Base-by-base conservation (phyloP, 805 yeast species). In the Schizosaccharomyces lindneri region DNA sequence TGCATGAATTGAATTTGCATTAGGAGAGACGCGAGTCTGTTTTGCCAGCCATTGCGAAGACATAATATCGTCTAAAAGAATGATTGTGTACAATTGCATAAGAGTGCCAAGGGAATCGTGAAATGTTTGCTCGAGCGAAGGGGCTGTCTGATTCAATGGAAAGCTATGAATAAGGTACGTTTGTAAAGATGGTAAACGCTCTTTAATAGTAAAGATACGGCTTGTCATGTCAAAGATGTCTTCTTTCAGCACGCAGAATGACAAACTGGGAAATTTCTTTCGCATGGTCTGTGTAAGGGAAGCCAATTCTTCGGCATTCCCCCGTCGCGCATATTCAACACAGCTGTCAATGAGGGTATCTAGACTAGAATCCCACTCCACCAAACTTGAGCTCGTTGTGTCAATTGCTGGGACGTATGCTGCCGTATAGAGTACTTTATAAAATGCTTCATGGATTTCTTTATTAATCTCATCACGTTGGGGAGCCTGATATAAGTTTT, bases 401-500 rank as follows among this genome's bases (percentile, higher is more conserved):
- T 24, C 27, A 9, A 46, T 15, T 6, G 27, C 13, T n/a, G 51
- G 51, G 9, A 46, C 11, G 3, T 24, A 19, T 46, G 51, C 51
- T 5, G 21, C 27, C 24, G 51, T 24, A 27, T 51, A 51, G 15
- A 51, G 27, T 7, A 51, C 57, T 13, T 51, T 51, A 29, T 51
- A 31, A 6, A 64, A 3, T 5, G 62, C 43, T 59, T 64, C 65
- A 24, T 55, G 59, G 19, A 65, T 65, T 39, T 55, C 63, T 41
- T 62, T 63, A 19, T 64, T 65, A 36, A 64, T 62, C 36, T 64
- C 66, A 51, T 62, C 65, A 6, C 62, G 61, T 55, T 62, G 64
- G 9, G 66, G 66, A 4, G 65, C 61, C 21, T 17, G 31, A 17
- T 51, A 51, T 17, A 51, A 5, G 19, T 24, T 6, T 19, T 21